Evolutionary conservation across 2,329 filamentous ascomycete genomes (phyloP).

Genomic region (Pyricularia sp.): DNA sequence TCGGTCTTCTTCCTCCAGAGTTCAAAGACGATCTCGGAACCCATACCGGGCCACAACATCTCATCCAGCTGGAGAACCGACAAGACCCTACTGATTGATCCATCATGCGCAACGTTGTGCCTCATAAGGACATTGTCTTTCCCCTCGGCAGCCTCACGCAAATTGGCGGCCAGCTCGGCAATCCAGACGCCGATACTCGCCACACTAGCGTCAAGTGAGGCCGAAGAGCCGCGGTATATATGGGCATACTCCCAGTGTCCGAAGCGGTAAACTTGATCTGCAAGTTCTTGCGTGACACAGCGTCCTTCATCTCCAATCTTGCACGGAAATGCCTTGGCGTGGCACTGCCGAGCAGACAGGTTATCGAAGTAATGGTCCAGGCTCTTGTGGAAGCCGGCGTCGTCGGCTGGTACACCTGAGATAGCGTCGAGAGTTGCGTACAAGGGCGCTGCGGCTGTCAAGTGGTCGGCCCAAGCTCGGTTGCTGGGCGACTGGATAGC

Average conservation of each 20-base stretch:
- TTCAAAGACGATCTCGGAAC: slow-evolving; percentile 66
- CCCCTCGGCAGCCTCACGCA: slow-evolving; percentile 35
- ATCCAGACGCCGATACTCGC: slow-evolving; percentile 60
- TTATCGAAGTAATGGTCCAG: slow-evolving; percentile 83
- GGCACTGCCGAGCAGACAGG: slow-evolving; percentile 65
- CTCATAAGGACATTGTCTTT: slow-evolving; percentile 30
- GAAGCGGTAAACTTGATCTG: slow-evolving; percentile 59
- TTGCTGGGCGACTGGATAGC: slow-evolving; percentile 19
- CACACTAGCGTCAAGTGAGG: slow-evolving; percentile 48
- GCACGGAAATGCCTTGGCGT: slow-evolving; percentile 60
- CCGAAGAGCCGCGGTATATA: slow-evolving; percentile 55
- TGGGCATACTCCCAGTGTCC: slow-evolving; percentile 73
- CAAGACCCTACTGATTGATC: slow-evolving; percentile 53
- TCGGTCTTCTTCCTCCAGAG: slow-evolving; percentile 36
- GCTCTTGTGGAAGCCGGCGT: slow-evolving; percentile 52
- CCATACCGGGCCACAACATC: slow-evolving; percentile 83
- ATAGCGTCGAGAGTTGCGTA: slow-evolving; percentile 51
- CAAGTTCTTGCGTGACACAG: slow-evolving; percentile 50
- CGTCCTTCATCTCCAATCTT: slow-evolving; percentile 33
- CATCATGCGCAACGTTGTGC: slow-evolving; percentile 75
- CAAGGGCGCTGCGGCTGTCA: slow-evolving; percentile 40
- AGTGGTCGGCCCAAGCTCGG: slow-evolving; percentile 48
- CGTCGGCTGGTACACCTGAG: slow-evolving; percentile 45
- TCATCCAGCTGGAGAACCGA: slow-evolving; percentile 56
- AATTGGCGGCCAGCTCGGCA: slow-evolving; percentile 54